Percentiles rank a stretch among this genome's conserved stretches.
These are phyloP conservation scores for Phytophthora podocarpi DNA, from an alignment of 352 stramenopile genomes.

Conservation along the genomic window DNA sequence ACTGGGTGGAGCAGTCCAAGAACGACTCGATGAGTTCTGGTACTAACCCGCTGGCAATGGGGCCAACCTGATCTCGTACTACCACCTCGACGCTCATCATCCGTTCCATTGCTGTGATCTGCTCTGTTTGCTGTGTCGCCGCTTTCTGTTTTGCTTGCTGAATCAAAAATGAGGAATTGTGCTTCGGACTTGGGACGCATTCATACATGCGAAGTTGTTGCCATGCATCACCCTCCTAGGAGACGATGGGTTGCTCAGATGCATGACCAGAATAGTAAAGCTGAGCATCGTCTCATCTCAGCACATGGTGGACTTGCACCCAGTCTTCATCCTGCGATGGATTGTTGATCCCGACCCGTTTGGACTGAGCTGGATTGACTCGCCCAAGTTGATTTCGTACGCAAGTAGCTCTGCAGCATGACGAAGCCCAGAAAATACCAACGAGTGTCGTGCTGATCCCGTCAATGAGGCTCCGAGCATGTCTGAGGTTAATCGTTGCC, in stretches of 20 bases:
- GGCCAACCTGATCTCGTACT: slow-evolving; percentile 31
- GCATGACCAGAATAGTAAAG: slow-evolving; percentile 20
- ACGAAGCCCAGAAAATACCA: not conserved
- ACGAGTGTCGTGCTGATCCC: slow-evolving; percentile 3
- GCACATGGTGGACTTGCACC: not conserved
- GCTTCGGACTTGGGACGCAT: not conserved
- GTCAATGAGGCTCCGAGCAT: not conserved
- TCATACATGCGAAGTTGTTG: slow-evolving; percentile 24
- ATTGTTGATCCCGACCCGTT: not conserved
- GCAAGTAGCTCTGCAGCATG: slow-evolving; percentile 5
- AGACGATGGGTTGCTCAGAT: slow-evolving; percentile 25
- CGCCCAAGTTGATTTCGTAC: not conserved
- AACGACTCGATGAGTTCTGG: slow-evolving; percentile 49
- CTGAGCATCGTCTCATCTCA: slow-evolving; percentile 23
- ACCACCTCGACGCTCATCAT: slow-evolving; percentile 53
- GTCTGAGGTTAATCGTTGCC: not conserved
- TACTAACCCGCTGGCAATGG: slow-evolving; percentile 42
- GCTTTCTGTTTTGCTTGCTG: slow-evolving; percentile 15
- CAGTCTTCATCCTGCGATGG: slow-evolving; percentile 4
- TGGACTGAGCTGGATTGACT: slow-evolving; percentile 11
- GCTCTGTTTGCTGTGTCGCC: slow-evolving; percentile 2
- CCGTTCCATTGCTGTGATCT: slow-evolving; percentile 29
- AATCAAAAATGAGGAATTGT: slow-evolving; percentile 20
- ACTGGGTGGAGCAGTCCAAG: slow-evolving; percentile 58
- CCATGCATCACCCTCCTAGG: not conserved